Evolutionary conservation across 371 early-diverging fungal species (phyloP), one percentile per base, ranked within the genome.

Genomic region (Circinella umbellata): DNA sequence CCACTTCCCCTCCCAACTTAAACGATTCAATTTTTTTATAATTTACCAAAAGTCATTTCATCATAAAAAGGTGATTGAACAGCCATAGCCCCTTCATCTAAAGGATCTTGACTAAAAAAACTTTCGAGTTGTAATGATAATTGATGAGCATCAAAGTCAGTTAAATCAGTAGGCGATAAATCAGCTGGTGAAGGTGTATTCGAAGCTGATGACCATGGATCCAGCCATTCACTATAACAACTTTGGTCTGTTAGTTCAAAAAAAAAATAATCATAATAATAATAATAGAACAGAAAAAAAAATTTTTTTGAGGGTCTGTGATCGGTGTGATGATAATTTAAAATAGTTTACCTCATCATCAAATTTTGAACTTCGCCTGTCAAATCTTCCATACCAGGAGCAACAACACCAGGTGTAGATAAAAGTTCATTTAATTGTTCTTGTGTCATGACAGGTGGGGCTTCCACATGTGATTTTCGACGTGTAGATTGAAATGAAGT

Each of bases 21-120:
- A 5, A 14, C 47, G 10, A 63, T 38, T 13, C 42, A n/a, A 64
- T 37, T 3, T 8, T 0, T 7, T 10, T 8, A 39, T 14, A 1
- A 37, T 68, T 69, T 80, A 83, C 83, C 81, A 80, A 79, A 83
- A 48, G 79, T 72, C 37, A 83, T 61, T 67, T 83, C 83, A 64
- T 83, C 83, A 63, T 83, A 83, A 10, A 80, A 76, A 3, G 69
- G 65, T 4, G 77, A 61, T 20, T 71, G 65, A 42, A 42, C 42
- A 42, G 9, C 42, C 47, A 46, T 35, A 10, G n/a, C 7, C 1
- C 54, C 54, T 11, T 59, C 59, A 7, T 61, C 46, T 47, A 62
- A 66, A 36, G 73, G 73, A 55, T 75, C 75, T 73, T 79, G 79
- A 36, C 79, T 78, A 64, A 83, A 77, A n/a, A 83, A 57, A 49